Percentiles rank a stretch among this genome's conserved stretches.
phyloP scores from a whole-genome alignment of 257 asterid genomes.

The Salvia rosmarinus region DNA sequence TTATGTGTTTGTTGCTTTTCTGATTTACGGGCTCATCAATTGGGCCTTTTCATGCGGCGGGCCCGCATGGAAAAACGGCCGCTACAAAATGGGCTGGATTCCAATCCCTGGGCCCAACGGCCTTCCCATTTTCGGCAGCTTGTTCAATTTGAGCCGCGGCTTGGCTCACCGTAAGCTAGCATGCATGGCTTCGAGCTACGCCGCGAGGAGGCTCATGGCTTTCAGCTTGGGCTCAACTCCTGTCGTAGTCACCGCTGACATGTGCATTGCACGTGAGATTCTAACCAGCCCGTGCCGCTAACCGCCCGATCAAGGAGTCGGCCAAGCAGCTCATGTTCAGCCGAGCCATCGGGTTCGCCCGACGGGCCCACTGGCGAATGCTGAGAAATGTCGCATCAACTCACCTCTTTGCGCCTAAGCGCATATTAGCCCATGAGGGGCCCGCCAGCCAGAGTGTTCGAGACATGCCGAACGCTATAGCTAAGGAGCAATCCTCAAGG shows the following conservation, averaged over 20 bases:
- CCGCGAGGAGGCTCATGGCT: conserved; percentile 32
- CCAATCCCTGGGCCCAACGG: conserved; percentile 61
- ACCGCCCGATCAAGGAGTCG: conserved; percentile 12
- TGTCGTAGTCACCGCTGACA: background rate
- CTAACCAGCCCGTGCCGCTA: background rate
- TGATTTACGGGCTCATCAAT: conserved; percentile 37
- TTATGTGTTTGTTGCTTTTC: conserved; percentile 1
- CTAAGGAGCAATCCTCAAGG: background rate
- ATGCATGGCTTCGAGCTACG: conserved; percentile 42
- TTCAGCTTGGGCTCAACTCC: conserved; percentile 19
- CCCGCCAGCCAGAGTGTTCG: background rate
- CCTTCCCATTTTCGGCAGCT: conserved; percentile 64
- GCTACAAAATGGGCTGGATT: conserved; percentile 41
- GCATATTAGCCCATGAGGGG: background rate
- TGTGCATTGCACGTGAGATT: conserved; percentile 11
- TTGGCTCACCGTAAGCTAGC: conserved; percentile 64
- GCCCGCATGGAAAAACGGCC: conserved; percentile 55
- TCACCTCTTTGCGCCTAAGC: background rate
- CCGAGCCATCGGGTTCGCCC: conserved; percentile 17
- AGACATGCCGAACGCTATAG: conserved; percentile 4
- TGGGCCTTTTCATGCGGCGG: conserved; percentile 58
- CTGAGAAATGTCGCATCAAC: background rate
- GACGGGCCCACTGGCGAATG: conserved; percentile 6
- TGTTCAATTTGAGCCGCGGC: conserved; percentile 61
- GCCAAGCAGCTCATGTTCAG: conserved; percentile 17